Evolutionary conservation across 768 basidiomycete species (phyloP), one percentile per base, ranked within the genome.

Genomic region (Lentinus tigrinus): DNA sequence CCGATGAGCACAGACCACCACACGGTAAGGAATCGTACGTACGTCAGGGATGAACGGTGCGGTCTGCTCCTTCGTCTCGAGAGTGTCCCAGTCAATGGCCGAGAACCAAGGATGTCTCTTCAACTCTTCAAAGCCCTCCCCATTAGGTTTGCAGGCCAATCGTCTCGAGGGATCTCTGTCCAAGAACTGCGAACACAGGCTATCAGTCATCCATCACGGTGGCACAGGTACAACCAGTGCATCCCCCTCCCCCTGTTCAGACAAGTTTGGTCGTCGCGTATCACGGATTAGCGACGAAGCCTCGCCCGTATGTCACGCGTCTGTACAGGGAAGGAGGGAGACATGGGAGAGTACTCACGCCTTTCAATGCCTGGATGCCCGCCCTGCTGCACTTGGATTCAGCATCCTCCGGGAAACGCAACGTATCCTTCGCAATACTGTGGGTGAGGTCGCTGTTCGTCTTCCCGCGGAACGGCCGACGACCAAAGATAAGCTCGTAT

Each of bases 21-120:
- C 17, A 48, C 34, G 23, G 7, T 44, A 50, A 0, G 47, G 49
- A 27, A 36, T 52, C 57, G 37, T 14, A 78, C 85, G 64, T 70
- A 89, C 89, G 63, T 98, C 96, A 37, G 96, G 96, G 55, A 91
- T 81, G 67, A 98, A 98, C 0, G 94, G 92, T 31, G 96, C 86
- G 0, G 74, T 79, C 51, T 84, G 79, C 59, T 83, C 77, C 71
- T 92, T 98, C 57, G 75, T 78, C 67, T 95, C 88, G 49, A 99
- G 71, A 3, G 85, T 86, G 21, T 83, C 85, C 96, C 96, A 99
- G 70, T 98, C 91, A 56, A 96, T 86, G n/a, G 78, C 67, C 47
- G 80, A 75, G 73, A 99, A 93, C 96, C 96, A 99, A 3, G 89
- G 77, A 74, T 94, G 89, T 27, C 77, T 73, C 65, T 85, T 85